Evolutionary conservation across 192 early-diverging fungal species (phyloP), one percentile per base, ranked within the genome.

Genomic region (Gamsiella multidivaricata): DNA sequence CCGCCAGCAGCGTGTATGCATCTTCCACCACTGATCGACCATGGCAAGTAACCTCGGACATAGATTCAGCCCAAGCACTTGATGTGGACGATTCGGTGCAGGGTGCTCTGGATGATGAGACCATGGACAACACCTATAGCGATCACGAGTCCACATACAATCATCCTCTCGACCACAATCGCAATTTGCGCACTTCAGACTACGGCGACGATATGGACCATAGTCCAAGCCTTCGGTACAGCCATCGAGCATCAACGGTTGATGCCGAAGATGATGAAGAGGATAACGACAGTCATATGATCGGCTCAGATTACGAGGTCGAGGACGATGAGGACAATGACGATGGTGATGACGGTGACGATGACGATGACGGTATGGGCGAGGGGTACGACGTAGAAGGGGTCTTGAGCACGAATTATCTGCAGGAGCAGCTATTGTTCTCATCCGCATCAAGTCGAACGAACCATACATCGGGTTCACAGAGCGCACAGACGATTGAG

Each of bases 141-240:
- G 41, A 18, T 18, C 23, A 47, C 25, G 56, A 69, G 25, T 49
- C 43, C 22, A 42, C 28, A 14, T 26, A 57, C 23, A 34, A 41
- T 32, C 45, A 51, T 51, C 42, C 49, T 15, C 29, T 43, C 28
- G 63, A 65, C 52, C 23, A 43, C 23, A 49, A 53, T 18, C 56
- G 32, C 41, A 55, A 28, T 23, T n/a, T 59, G 3, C 43, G 43
- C 1, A 49, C 47, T 22, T 56, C 31, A 45, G 67, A 69, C 7
- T 36, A 60, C 7, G 67, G 60, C 3, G 62, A 65, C 7, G 54
- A 42, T 10, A 33, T 66, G 52, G 53, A 56, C 26, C 42, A 66
- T 14, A 54, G 45, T 2, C 57, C 52, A 33, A 59, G 49, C 28
- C 53, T 41, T 33, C 26, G 42, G 0, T 57, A 49, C 25, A 18